Evolutionary conservation across 768 basidiomycete genomes (phyloP).

Genomic region (Austroboletus festivus): DNA sequence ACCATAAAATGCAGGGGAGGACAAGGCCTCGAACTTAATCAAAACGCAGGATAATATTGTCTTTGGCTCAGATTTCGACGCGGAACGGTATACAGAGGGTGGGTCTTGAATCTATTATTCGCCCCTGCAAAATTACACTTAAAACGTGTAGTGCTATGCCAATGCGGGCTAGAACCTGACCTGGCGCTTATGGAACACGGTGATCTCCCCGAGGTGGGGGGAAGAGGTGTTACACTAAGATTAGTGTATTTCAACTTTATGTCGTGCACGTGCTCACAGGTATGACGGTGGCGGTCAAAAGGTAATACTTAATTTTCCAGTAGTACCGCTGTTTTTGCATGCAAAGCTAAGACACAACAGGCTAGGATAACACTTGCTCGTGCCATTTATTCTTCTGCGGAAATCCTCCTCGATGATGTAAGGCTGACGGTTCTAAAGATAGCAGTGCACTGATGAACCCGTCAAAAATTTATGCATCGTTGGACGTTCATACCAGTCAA

Average conservation of each 20-base stretch:
- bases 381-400: constrained; percentile 54
- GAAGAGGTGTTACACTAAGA: constrained; percentile 60
- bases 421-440: not conserved
- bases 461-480: constrained; percentile 44
- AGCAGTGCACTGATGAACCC: not conserved
- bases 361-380: constrained; percentile 55
- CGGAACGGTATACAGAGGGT: constrained; percentile 6
- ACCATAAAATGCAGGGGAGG: no score
- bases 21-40: not conserved
- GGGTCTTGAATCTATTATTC: not conserved
- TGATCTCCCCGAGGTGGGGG: constrained; percentile 67
- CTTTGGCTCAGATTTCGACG: constrained; percentile 6
- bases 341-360: constrained; percentile 13
- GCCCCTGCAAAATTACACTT: no score
- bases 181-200: constrained; percentile 50
- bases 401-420: constrained; percentile 70
- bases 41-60: constrained; percentile 8
- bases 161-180: constrained; percentile 43
- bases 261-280: not conserved
- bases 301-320: not conserved
- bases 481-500: constrained; percentile 53
- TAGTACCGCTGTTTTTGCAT: not conserved
- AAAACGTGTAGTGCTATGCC: constrained; percentile 29
- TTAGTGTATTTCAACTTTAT: constrained; percentile 6
- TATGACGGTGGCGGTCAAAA: constrained; percentile 9